Evolutionary conservation across 441 rosid species (phyloP).

Genomic region (Erodium texanum): DNA sequence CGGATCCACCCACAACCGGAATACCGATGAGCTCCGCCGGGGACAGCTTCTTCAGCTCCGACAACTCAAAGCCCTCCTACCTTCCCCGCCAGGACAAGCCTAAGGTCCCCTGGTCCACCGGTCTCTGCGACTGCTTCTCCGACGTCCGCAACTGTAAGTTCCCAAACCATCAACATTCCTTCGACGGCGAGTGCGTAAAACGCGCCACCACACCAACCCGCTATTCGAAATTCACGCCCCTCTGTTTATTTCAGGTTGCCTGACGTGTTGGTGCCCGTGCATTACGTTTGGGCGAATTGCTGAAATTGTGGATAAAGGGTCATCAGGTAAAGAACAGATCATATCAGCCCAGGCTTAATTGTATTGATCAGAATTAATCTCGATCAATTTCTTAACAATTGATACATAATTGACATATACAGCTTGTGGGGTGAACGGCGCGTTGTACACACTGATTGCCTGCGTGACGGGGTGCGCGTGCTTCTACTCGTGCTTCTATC

Average conservation of each 20-base stretch:
- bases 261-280: constrained; percentile 38
- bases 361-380: too few relatives aligned
- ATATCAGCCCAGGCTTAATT: too few relatives aligned
- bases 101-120: constrained; percentile 30
- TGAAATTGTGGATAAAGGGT: constrained; percentile 34
- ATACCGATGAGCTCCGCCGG: too few relatives aligned
- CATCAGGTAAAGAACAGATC: background rate
- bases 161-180: too few relatives aligned
- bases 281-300: constrained; percentile 32
- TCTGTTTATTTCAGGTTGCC: constrained; percentile 20
- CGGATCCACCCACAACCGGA: too few relatives aligned
- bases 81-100: background rate
- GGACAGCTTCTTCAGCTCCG: too few relatives aligned
- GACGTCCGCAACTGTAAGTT: constrained; percentile 29
- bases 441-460: constrained; percentile 31
- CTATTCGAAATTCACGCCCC: too few relatives aligned
- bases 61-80: background rate
- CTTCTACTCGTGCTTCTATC: constrained; percentile 41
- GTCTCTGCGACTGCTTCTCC: constrained; percentile 34
- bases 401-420: too few relatives aligned
- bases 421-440: constrained; percentile 33
- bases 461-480: constrained; percentile 33
- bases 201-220: too few relatives aligned
- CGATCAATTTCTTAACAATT: too few relatives aligned
- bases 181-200: background rate